Conservation (phyloP, 208 protist genomes). For the Trypanosoma boissoni region DNA sequence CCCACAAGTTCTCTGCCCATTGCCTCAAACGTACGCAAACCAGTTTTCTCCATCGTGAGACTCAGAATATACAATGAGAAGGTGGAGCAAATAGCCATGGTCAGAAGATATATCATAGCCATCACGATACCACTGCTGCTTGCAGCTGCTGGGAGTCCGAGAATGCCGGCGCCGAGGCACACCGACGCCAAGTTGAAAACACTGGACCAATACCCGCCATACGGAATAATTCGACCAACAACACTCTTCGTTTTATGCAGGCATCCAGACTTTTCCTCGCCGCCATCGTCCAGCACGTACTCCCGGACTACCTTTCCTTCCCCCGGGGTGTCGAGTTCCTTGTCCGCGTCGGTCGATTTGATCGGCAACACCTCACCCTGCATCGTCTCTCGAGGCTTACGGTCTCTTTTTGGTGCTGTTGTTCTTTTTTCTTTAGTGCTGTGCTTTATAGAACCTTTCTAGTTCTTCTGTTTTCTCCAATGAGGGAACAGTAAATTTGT, state of each 20-base stretch:
- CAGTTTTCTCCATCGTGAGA: conserved; percentile 48
- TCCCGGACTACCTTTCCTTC: too few relatives aligned
- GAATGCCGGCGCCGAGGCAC: conserved; percentile 41
- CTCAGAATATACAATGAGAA: conserved; percentile 60
- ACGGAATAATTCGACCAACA: conserved; percentile 7
- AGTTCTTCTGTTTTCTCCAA: background rate
- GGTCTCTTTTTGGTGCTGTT: background rate
- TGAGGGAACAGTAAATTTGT: too few relatives aligned
- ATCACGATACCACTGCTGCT: conserved; percentile 30
- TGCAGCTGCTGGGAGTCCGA: conserved; percentile 35
- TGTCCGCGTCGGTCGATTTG: too few relatives aligned
- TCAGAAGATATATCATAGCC: conserved; percentile 55
- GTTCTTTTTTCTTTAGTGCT: background rate
- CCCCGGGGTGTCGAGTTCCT: background rate
- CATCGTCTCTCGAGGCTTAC: background rate
- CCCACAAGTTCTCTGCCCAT: conserved; percentile 50
- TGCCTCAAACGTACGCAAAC: conserved; percentile 50
- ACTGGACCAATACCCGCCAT: conserved; percentile 19
- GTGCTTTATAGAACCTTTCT: conserved; percentile 1
- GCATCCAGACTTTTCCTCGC: conserved; percentile 2
- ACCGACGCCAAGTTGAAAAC: conserved; percentile 33
- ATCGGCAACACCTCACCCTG: background rate
- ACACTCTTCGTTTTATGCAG: background rate
- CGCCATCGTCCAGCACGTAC: background rate
- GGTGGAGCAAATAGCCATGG: conserved; percentile 48